These are phyloP conservation scores for Kregervanrija delftensis DNA, from an alignment of 805 yeast species.

Conservation along the genomic window DNA sequence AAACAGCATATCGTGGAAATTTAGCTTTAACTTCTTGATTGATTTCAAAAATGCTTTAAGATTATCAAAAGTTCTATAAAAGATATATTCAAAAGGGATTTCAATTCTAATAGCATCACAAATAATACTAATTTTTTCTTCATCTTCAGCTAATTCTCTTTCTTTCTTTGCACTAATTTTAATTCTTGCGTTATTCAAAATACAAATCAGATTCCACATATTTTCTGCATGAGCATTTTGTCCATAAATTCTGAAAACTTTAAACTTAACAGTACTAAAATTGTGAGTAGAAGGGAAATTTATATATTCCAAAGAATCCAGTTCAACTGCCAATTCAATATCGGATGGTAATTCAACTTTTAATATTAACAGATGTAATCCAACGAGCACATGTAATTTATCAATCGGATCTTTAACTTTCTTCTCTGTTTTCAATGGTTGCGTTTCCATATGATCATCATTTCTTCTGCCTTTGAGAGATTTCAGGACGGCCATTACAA, in stretches of 20 bases:
- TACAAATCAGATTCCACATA: conserved; percentile 23
- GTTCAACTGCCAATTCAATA: conserved; percentile 22
- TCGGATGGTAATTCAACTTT: conserved; percentile 22
- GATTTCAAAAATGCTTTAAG: conserved; percentile 69
- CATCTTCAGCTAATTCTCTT: conserved; percentile 4
- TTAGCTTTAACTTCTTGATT: conserved; percentile 42
- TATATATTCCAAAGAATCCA: conserved; percentile 21
- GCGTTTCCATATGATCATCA: not conserved
- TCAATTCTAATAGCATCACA: conserved; percentile 26
- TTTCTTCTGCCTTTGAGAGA: conserved; percentile 3
- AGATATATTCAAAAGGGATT: conserved; percentile 70
- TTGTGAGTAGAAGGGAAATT: conserved; percentile 11
- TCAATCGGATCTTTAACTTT: not conserved
- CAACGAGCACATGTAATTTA: conserved; percentile 12
- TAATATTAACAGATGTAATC: conserved; percentile 18
- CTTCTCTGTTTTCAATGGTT: not conserved
- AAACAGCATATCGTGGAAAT: conserved; percentile 20
- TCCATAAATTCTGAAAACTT: conserved; percentile 24
- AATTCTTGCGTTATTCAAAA: conserved; percentile 14
- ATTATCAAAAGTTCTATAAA: conserved; percentile 75
- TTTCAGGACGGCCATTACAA: conserved; percentile 15
- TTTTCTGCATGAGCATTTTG: conserved; percentile 18
- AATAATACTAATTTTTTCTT: conserved; percentile 9
- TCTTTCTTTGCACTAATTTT: conserved; percentile 5
- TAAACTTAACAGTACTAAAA: conserved; percentile 13